Evolutionary conservation across 495 filamentous ascomycete species (phyloP), one percentile per base, ranked within the genome.

Genomic region (Oleoguttula mirabilis): DNA sequence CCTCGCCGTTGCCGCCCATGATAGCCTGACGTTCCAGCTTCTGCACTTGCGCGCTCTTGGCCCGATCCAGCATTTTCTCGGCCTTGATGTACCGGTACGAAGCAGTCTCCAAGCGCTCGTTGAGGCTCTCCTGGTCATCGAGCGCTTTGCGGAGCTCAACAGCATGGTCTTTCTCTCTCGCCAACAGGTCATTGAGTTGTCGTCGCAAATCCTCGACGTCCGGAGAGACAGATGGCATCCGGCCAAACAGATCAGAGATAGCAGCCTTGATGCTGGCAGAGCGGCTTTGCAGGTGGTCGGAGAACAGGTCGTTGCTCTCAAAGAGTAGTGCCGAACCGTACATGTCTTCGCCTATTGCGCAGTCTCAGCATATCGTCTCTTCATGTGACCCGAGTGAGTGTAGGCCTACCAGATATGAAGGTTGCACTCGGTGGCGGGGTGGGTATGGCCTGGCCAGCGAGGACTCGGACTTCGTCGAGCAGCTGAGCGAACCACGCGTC

Each of bases 11-110:
- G 20, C 75, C 65, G 47, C 67, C 66, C 37, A 81, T 66, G 44
- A 88, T 75, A 15, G 84, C 85, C 61, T 94, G 84, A 50, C 81
- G 82, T 57, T 96, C 92, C 41, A 96, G 64, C 55, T 93, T 95
- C 41, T 82, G 79, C n/a, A 94, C 84, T 33, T 88, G 83, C 36
- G 79, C 63, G 55, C 88, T 95, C 57, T 79, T 82, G 5, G 78
- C 76, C 24, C 90, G 77, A 58, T 98, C 90, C 12, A 95, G 69
- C 59, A 83, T 85, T 64, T 88, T 88, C 56, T 96, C 90, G 3
- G 90, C 90, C 45, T 87, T 79, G 73, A 95, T 83, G 51, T 92
- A 94, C 40, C 90, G 79, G 27, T 88, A 65, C 3, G 85, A 88
- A 3, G 90, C 88, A 39, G 70, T 75, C 47, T 94, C 85, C 10